Evolutionary conservation across 75 land plant species (phyloP).

Genomic region (Adiantum capillusveneris): DNA sequence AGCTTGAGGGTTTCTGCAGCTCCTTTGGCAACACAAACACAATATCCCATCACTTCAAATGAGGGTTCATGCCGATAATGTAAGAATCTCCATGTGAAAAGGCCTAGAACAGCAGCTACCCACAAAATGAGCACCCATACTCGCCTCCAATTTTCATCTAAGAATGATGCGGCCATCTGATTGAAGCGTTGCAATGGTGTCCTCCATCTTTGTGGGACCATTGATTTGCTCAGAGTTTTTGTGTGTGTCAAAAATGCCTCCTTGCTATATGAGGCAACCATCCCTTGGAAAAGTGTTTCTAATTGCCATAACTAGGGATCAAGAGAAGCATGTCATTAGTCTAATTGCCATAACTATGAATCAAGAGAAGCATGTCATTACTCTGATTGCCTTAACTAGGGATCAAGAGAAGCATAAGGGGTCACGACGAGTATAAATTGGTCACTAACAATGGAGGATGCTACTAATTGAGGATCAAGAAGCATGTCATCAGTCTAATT

Average conservation of each 20-base stretch:
- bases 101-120: slow-evolving; percentile 26
- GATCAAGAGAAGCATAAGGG: too few relatives aligned
- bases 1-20: slow-evolving; percentile 75
- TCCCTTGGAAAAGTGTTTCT: slow-evolving; percentile 1
- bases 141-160: slow-evolving; percentile 58
- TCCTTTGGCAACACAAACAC: slow-evolving; percentile 74
- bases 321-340: too few relatives aligned
- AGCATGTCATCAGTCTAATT: too few relatives aligned
- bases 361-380: too few relatives aligned
- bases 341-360: too few relatives aligned
- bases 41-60: slow-evolving; percentile 68
- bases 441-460: background rate
- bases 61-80: slow-evolving; percentile 38
- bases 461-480: background rate
- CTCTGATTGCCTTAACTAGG: slow-evolving; percentile 4
- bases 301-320: slow-evolving; percentile 5
- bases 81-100: slow-evolving; percentile 53
- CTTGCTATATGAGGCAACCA: slow-evolving; percentile 32
- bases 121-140: slow-evolving; percentile 55
- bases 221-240: slow-evolving; percentile 39
- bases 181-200: slow-evolving; percentile 27
- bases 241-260: slow-evolving; percentile 8
- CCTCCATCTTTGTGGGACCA: slow-evolving; percentile 63
- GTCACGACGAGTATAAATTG: too few relatives aligned
- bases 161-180: slow-evolving; percentile 20